A percentile compares a stretch with the other conserved stretches of the same genome.
Conservation (phyloP, 2,329 filamentous ascomycete genomes). For the Mycosphaerelloides madeirae region DNA sequence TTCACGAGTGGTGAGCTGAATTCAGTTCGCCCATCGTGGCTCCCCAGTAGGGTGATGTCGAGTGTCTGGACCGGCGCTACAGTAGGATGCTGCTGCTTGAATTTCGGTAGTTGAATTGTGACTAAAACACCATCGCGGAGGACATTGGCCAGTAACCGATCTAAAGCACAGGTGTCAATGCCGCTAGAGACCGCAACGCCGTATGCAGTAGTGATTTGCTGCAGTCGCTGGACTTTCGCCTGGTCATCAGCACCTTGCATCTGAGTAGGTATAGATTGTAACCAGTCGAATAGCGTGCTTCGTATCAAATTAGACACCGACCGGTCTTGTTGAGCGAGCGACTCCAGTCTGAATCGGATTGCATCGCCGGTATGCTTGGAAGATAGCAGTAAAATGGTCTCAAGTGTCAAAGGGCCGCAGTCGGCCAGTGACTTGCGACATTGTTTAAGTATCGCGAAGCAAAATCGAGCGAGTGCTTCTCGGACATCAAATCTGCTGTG, state of each 20-base stretch:
- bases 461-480: slow-evolving; percentile 63
- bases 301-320: slow-evolving; percentile 62
- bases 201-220: slow-evolving; percentile 71
- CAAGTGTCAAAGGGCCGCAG: slow-evolving; percentile 67
- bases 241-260: slow-evolving; percentile 81
- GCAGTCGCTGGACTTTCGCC: slow-evolving; percentile 66
- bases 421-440: slow-evolving; percentile 69
- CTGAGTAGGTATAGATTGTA: slow-evolving; percentile 69
- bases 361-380: slow-evolving; percentile 43
- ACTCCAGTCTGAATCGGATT: slow-evolving; percentile 44
- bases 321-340: slow-evolving; percentile 59
- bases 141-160: slow-evolving; percentile 61
- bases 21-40: slow-evolving; percentile 3
- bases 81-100: slow-evolving; percentile 9
- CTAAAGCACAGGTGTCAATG: slow-evolving; percentile 61
- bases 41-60: slow-evolving; percentile 16
- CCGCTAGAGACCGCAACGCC: slow-evolving; percentile 60
- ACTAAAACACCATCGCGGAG: slow-evolving; percentile 68
- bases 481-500: slow-evolving; percentile 67
- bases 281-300: slow-evolving; percentile 72
- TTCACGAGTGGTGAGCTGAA: slow-evolving; percentile 26
- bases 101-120: slow-evolving; percentile 35
- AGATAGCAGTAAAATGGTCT: slow-evolving; percentile 71
- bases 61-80: slow-evolving; percentile 19
- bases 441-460: slow-evolving; percentile 69